Percentiles rank a stretch among this genome's conserved stretches.
phyloP scores from a whole-genome alignment of 306 rosid genomes.

The Lathyrus sativus region DNA sequence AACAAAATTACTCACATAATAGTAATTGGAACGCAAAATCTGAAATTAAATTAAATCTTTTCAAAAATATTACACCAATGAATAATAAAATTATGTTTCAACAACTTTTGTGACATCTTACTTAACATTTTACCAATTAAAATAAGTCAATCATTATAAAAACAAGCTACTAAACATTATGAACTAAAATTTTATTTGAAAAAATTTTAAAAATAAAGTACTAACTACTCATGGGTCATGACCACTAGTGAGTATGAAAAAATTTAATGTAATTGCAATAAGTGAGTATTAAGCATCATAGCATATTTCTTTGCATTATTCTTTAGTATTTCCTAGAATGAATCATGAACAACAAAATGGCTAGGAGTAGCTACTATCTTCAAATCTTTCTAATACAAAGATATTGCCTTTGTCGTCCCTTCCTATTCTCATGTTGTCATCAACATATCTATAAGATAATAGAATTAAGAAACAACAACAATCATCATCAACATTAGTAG shows the following conservation, averaged over 20 bases:
- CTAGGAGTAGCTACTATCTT: conserved; percentile 37
- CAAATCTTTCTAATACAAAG: conserved; percentile 68
- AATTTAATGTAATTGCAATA: neutral
- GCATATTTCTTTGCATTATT: conserved; percentile 6
- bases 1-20: too few species aligned
- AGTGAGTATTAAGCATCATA: conserved; percentile 4
- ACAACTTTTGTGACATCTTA: too few species aligned
- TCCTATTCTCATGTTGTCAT: conserved; percentile 75
- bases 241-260: neutral
- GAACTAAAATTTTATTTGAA: neutral
- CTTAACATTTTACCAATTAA: too few species aligned
- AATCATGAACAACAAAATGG: neutral
- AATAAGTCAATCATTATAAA: too few species aligned
- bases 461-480: conserved; percentile 46
- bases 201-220: too few species aligned
- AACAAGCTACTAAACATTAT: too few species aligned
- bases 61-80: too few species aligned
- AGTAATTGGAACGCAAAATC: too few species aligned
- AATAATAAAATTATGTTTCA: too few species aligned
- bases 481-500: neutral
- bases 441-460: conserved; percentile 59
- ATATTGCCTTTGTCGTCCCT: conserved; percentile 81
- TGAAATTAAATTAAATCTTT: too few species aligned
- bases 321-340: neutral
- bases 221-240: too few species aligned